Percentiles rank a stretch among this genome's conserved stretches.
These are phyloP conservation scores for Alternaria brassicae DNA, from an alignment of 2,329 filamentous ascomycete genomes.

Conservation along the genomic window DNA sequence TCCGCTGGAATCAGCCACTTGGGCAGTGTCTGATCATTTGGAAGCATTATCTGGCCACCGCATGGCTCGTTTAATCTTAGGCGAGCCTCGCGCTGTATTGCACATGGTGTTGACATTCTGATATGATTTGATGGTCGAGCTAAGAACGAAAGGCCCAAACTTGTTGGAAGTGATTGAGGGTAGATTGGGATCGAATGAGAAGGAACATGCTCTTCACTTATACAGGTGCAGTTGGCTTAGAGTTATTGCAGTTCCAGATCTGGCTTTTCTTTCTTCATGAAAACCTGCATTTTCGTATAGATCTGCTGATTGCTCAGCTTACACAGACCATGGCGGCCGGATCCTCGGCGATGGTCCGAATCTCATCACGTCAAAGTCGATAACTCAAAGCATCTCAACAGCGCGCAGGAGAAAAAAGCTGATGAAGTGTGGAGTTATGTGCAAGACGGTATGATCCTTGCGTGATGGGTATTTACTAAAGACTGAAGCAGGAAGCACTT, in stretches of 20 bases:
- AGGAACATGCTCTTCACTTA: not conserved
- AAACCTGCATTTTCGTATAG: not conserved
- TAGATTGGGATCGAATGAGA: not conserved
- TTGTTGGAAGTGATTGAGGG: not conserved
- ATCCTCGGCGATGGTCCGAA: constrained; percentile 4
- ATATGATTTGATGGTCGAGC: not conserved
- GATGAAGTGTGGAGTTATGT: not conserved
- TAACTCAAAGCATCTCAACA: not conserved
- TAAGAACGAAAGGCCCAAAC: not conserved
- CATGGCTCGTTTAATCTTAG: not conserved
- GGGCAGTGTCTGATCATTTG: constrained; percentile 17
- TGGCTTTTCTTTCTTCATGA: not conserved
- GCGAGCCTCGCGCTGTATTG: not conserved
- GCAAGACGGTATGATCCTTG: not conserved
- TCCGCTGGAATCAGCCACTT: constrained; percentile 37
- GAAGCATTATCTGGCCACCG: not conserved
- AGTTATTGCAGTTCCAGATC: not conserved
- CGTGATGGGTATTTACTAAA: not conserved
- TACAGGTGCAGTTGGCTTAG: not conserved
- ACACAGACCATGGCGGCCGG: not conserved
- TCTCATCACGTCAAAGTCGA: not conserved
- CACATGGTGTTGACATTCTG: not conserved
- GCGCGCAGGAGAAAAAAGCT: not conserved
- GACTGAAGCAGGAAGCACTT: not conserved
- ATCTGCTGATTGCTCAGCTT: not conserved